phyloP scores from a whole-genome alignment of 495 filamentous ascomycete species.

The Daldinia caldariorum region DNA sequence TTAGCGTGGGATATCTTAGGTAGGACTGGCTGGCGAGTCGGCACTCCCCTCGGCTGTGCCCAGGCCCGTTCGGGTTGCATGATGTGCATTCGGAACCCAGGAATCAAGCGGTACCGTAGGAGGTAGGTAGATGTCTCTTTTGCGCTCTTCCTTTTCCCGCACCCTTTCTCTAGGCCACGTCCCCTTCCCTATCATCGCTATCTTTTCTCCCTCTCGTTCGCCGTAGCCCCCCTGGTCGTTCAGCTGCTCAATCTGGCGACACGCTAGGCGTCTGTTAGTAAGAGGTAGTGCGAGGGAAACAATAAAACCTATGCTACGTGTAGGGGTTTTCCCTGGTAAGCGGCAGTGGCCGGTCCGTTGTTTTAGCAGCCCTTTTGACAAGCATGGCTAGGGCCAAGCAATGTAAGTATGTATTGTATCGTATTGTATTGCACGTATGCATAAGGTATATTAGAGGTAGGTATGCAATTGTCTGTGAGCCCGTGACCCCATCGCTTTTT shows the following conservation, averaged over 20 bases:
- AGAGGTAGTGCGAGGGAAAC: slow-evolving; percentile 30
- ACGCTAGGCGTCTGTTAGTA: slow-evolving; percentile 24
- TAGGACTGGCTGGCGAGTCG: slow-evolving; percentile 45
- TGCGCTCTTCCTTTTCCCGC: slow-evolving; percentile 4
- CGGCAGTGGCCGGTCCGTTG: slow-evolving; percentile 45
- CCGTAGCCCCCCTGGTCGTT: slow-evolving; percentile 13
- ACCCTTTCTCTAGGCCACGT: slow-evolving; percentile 22
- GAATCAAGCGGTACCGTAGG: slow-evolving; percentile 20
- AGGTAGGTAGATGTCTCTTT: slow-evolving; percentile 9
- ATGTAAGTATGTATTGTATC: slow-evolving; percentile 1
- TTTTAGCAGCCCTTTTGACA: slow-evolving; percentile 38
- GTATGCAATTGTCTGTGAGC: slow-evolving; percentile 34
- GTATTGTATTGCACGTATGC: not conserved
- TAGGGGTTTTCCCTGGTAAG: slow-evolving; percentile 38
- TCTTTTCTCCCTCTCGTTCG: slow-evolving; percentile 21
- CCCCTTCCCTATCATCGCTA: slow-evolving; percentile 1
- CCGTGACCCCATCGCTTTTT: slow-evolving; percentile 42
- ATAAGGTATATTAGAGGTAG: not conserved
- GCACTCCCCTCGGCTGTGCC: slow-evolving; percentile 43
- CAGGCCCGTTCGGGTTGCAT: slow-evolving; percentile 43
- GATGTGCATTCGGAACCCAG: slow-evolving; percentile 47
- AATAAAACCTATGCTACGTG: slow-evolving; percentile 35
- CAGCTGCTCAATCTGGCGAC: slow-evolving; percentile 35
- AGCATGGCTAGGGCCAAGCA: slow-evolving; percentile 41
- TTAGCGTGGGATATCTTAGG: slow-evolving; percentile 39